These are phyloP conservation scores for Colletotrichum spaethianum DNA, from an alignment of 2,329 filamentous ascomycete genomes.

Conservation along the genomic window DNA sequence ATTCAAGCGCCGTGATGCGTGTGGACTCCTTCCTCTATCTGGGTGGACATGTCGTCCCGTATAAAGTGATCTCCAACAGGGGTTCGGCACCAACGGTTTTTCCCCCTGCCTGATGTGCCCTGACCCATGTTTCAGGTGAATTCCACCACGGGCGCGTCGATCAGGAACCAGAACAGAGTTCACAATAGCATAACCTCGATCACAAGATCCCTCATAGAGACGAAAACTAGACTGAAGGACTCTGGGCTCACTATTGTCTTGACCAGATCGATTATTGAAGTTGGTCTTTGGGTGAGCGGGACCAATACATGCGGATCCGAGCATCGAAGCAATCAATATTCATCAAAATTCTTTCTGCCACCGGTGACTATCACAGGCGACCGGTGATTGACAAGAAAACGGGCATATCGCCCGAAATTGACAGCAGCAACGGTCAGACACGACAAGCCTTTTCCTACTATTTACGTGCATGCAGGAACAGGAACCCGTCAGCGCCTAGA, in stretches of 20 bases:
- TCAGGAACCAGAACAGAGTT: constrained; percentile 33
- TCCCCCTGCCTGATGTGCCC: constrained; percentile 1
- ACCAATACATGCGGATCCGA: not conserved
- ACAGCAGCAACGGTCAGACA: constrained; percentile 12
- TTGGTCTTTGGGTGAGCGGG: not conserved
- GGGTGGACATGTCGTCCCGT: constrained; percentile 28
- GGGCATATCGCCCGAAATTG: constrained; percentile 37
- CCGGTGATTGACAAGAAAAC: constrained; percentile 26
- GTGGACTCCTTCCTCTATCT: constrained; percentile 1
- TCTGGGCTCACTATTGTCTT: constrained; percentile 6
- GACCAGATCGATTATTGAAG: not conserved
- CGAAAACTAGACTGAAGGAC: constrained; percentile 3
- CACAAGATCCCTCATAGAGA: not conserved
- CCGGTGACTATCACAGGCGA: not conserved
- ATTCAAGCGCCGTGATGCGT: constrained; percentile 16
- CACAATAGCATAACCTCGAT: constrained; percentile 2
- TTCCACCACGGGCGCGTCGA: constrained; percentile 34
- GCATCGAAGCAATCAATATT: not conserved
- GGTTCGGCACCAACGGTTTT: constrained; percentile 3
- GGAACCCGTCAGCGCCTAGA: constrained; percentile 6
- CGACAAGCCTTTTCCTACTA: not conserved
- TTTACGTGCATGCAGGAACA: not conserved
- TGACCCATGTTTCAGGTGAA: constrained; percentile 36
- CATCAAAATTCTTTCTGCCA: not conserved
- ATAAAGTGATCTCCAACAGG: constrained; percentile 37